A percentile compares a stretch with the other conserved stretches of the same genome.
Conservation (phyloP, 202 grass and related monocot genomes). For the Brachypodium distachyon region DNA sequence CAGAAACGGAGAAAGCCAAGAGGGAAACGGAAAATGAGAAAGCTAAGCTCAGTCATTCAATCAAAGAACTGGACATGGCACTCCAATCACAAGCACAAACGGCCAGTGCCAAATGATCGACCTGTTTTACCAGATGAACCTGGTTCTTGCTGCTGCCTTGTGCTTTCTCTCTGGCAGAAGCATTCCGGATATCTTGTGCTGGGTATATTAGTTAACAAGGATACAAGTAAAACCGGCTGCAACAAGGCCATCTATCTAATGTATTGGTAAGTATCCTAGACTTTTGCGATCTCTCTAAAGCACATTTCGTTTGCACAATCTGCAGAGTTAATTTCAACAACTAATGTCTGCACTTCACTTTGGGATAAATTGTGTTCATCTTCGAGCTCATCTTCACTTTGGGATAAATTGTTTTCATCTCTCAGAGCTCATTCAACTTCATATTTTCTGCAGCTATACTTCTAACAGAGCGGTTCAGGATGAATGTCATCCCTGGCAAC, state of each 20-base stretch:
- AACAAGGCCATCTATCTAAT: not conserved
- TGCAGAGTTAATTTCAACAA: not conserved
- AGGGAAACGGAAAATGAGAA: constrained; percentile 56
- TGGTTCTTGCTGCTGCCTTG: not conserved
- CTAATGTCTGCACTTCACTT: not conserved
- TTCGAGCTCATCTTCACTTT: not conserved
- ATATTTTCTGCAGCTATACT: constrained; percentile 23
- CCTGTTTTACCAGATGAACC: not conserved
- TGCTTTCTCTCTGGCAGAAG: not conserved
- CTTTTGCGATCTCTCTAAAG: not conserved
- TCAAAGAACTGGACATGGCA: constrained; percentile 39
- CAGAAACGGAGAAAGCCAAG: constrained; percentile 22
- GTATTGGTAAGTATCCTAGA: constrained; percentile 5
- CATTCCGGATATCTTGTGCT: not conserved
- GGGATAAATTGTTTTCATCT: not conserved
- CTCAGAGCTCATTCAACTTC: not conserved
- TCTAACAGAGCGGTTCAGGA: not conserved
- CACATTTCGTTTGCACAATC: not conserved
- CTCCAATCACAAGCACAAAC: constrained; percentile 28
- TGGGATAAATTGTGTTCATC: not conserved
- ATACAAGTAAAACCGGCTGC: not conserved
- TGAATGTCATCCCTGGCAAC: not conserved
- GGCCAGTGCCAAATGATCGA: constrained; percentile 41
- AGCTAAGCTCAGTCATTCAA: constrained; percentile 38
- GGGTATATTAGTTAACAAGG: not conserved